Conservation (phyloP, 805 yeast genomes). For the Wickerhamiella alocasiicola region DNA sequence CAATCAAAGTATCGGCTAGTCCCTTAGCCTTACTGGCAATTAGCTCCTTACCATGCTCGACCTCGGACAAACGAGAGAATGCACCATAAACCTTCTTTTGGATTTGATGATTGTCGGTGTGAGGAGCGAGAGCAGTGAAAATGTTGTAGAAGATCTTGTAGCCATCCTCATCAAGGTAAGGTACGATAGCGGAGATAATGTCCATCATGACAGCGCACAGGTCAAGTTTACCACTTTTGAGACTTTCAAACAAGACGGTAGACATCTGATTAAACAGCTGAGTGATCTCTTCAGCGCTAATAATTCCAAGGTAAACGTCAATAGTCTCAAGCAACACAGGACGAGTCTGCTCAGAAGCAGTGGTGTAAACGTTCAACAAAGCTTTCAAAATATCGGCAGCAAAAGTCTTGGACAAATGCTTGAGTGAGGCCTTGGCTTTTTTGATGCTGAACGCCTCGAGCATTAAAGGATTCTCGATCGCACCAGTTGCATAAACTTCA, state of each 20-base stretch:
- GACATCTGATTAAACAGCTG: conserved; percentile 79
- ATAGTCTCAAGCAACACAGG: conserved; percentile 78
- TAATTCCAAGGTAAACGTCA: conserved; percentile 62
- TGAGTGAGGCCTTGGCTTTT: conserved; percentile 44
- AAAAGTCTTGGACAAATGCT: conserved; percentile 40
- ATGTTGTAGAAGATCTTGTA: conserved; percentile 17
- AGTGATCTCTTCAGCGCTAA: conserved; percentile 52
- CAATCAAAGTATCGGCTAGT: conserved; percentile 40
- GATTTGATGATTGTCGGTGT: conserved; percentile 43
- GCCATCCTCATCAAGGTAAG: conserved; percentile 49
- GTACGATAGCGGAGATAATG: conserved; percentile 73
- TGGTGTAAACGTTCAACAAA: conserved; percentile 83
- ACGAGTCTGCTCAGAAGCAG: conserved; percentile 62
- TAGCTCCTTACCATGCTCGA: conserved; percentile 40
- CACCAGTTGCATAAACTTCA: conserved; percentile 44
- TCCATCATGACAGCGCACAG: conserved; percentile 83
- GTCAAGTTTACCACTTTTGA: conserved; percentile 30
- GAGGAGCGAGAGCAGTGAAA: conserved; percentile 16
- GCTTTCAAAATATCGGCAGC: conserved; percentile 74
- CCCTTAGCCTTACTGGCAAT: conserved; percentile 28
- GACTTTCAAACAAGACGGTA: conserved; percentile 56
- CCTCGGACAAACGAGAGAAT: conserved; percentile 54
- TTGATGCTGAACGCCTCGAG: conserved; percentile 48
- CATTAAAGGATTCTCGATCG: conserved; percentile 45
- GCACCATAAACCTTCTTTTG: conserved; percentile 81